phyloP scores from a whole-genome alignment of 2,329 filamentous ascomycete genomes.

The Penicillium sp. region DNA sequence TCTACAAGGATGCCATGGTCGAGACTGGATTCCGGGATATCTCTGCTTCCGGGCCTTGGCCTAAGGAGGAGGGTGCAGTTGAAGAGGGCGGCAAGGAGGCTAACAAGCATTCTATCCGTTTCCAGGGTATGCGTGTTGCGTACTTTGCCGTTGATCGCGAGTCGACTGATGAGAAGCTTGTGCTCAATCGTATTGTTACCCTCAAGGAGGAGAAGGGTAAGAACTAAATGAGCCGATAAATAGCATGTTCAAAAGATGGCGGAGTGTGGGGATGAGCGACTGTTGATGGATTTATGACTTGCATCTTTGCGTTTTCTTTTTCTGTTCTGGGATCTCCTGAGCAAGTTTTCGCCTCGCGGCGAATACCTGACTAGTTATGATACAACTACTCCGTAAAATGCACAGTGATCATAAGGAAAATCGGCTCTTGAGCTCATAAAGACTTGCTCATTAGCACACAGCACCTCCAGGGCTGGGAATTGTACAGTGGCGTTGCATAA shows the following conservation, averaged over 20 bases:
- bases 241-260: not conserved
- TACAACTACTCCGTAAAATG: not conserved
- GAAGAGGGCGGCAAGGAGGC: constrained; percentile 25
- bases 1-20: constrained; percentile 77
- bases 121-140: constrained; percentile 88
- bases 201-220: constrained; percentile 67
- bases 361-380: not conserved
- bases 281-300: constrained; percentile 20
- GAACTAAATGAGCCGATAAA: constrained; percentile 22
- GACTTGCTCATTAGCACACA: not conserved
- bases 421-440: not conserved
- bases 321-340: not conserved
- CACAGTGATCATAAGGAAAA: not conserved
- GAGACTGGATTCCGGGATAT: constrained; percentile 84
- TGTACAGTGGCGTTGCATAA: too few relatives aligned
- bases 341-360: not conserved
- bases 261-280: not conserved
- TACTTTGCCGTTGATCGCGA: constrained; percentile 68
- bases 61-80: constrained; percentile 67
- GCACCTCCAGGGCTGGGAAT: too few relatives aligned
- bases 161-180: constrained; percentile 74
- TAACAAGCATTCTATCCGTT: constrained; percentile 75
- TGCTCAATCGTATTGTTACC: constrained; percentile 89
- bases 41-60: constrained; percentile 73
- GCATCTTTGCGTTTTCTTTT: constrained; percentile 14